These are phyloP conservation scores for Backusella psychrophila DNA, from an alignment of 192 early-diverging fungal species.

Conservation along the genomic window DNA sequence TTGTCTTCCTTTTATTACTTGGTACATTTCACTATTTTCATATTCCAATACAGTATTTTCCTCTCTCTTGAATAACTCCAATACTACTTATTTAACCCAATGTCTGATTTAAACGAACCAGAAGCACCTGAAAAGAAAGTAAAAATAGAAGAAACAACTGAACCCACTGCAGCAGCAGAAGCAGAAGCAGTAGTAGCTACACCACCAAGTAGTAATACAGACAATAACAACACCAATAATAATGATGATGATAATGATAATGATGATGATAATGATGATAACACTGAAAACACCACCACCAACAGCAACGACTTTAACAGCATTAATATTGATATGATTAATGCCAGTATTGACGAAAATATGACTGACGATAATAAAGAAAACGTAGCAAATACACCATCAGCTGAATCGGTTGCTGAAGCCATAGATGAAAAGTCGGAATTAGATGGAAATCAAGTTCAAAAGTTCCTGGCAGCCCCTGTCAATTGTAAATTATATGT, in stretches of 20 bases:
- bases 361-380: background rate
- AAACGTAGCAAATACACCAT: background rate
- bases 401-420: background rate
- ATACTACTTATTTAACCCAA: background rate
- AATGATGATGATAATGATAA: no score
- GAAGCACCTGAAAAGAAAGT: background rate
- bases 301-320: background rate
- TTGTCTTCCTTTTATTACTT: background rate
- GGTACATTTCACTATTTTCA: background rate
- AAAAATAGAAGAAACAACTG: background rate
- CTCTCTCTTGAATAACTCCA: background rate
- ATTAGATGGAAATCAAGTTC: background rate
- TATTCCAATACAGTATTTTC: background rate
- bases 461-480: conserved; percentile 20
- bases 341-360: background rate
- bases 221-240: background rate
- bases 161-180: background rate
- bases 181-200: background rate
- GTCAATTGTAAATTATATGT: conserved; percentile 35
- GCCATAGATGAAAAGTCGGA: background rate
- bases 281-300: no score
- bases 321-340: background rate
- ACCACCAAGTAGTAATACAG: background rate
- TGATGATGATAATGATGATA: no score
- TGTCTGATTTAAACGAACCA: background rate